A percentile compares a stretch with the other conserved stretches of the same genome.
phyloP scores from a whole-genome alignment of 257 asterid species.

The Solanum virginianum region DNA sequence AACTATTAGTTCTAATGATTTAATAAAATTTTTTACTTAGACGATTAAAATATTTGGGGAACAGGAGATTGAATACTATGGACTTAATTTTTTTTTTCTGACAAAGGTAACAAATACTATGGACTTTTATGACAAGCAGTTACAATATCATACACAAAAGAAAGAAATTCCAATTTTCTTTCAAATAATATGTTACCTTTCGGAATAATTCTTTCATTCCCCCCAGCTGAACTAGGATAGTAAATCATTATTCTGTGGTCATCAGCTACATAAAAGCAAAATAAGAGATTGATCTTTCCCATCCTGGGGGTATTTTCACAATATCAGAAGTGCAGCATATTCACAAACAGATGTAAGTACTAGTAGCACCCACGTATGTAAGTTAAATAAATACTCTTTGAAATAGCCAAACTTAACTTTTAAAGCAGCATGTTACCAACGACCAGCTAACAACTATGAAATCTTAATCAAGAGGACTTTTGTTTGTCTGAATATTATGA shows the following conservation, averaged over 20 bases:
- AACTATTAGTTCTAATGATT: not conserved
- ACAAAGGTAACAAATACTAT: not conserved
- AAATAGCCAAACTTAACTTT: not conserved
- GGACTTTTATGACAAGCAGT: not conserved
- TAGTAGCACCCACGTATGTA: not conserved
- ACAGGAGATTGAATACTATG: not conserved
- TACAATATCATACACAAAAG: not conserved
- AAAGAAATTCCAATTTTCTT: not conserved
- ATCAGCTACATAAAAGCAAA: conserved; percentile 58
- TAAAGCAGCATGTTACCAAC: not conserved
- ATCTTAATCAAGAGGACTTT: not conserved
- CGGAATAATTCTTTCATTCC: conserved; percentile 97
- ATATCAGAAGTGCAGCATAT: not conserved
- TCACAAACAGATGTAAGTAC: not conserved
- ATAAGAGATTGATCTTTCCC: conserved; percentile 7
- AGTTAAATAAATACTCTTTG: not conserved
- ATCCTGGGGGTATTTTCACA: not conserved
- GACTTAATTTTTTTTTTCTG: not conserved
- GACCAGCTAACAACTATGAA: not conserved
- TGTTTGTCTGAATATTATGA: not conserved
- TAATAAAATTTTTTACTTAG: not conserved
- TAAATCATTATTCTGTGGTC: conserved; percentile 96
- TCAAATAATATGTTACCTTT: conserved; percentile 38
- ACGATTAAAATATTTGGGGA: not conserved
- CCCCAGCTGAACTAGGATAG: conserved; percentile 98